Evolutionary conservation across 176 grass and related monocot species (phyloP), one percentile per base, ranked within the genome.

Genomic region (Poa annua): DNA sequence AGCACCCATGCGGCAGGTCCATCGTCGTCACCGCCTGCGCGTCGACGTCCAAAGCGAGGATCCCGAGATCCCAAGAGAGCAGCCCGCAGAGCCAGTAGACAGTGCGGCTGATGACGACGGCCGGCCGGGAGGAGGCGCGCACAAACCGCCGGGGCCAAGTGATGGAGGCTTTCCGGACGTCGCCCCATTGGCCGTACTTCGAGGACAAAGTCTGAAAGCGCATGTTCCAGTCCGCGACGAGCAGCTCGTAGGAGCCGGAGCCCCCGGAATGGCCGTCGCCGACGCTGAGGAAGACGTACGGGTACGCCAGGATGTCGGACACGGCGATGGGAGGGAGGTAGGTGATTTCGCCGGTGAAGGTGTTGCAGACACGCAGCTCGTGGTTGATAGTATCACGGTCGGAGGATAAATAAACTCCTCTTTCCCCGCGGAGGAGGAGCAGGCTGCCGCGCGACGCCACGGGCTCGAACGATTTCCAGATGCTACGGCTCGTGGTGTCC

Each of bases 231-330:
- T 57, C 19, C 1, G 4, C 29, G 72, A 45, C 62, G 4, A 87
- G 70, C 36, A 81, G 19, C 85, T 75, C 8, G 38, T 15, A 87
- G 22, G 1, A 29, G 29, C n/a, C n/a, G n/a, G 48, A 76, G 19
- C 9, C 38, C 0, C 38, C 10, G 36, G 9, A 38, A 45, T 45
- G 10, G 42, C 42, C 42, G 68, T n/a, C n/a, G 16, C 11, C 32
- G 63, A 59, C 62, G 7, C 19, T 17, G 10, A 87, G 71, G 52
- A 87, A 12, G 33, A 22, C 67, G 1, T 11, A 26, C 13, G 14
- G 4, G 61, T 3, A 47, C 44, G 3, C 20, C 8, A 0, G 10
- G 29, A 29, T 29, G 7, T 5, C n/a, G 4, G 69, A 39, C 24
- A 74, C 2, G 1, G 10, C 0, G 4, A 35, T 1, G 4, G 35